phyloP scores from a whole-genome alignment of 768 basidiomycete species.

The Cystobasidium tubakii region DNA sequence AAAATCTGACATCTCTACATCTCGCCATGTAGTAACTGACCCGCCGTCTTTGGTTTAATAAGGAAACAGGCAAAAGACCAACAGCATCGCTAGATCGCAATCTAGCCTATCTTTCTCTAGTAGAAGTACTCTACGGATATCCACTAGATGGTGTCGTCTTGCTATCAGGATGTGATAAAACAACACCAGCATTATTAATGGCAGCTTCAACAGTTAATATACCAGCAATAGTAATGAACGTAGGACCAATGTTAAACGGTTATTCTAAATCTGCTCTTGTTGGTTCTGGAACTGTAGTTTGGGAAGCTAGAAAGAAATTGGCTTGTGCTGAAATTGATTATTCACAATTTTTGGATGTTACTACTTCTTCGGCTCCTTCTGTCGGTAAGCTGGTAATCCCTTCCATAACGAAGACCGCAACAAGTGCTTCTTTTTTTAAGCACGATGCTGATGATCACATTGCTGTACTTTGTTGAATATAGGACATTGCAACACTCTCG shows the following conservation, averaged over 20 bases:
- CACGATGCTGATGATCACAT: too few species aligned
- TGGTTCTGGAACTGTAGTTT: conserved; percentile 48
- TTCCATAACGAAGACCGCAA: too few species aligned
- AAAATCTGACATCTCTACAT: neutral
- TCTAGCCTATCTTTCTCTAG: conserved; percentile 47
- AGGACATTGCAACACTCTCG: conserved; percentile 49
- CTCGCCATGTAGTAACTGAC: too few species aligned
- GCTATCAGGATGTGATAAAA: conserved; percentile 44
- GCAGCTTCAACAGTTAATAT: conserved; percentile 44
- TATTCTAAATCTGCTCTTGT: conserved; percentile 40
- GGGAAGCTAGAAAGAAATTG: conserved; percentile 45
- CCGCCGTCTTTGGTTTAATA: too few species aligned
- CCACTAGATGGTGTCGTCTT: conserved; percentile 49
- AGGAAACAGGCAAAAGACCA: conserved; percentile 48
- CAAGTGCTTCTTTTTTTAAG: too few species aligned
- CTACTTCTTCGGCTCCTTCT: conserved; percentile 44
- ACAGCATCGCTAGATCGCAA: conserved; percentile 49
- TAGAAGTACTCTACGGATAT: conserved; percentile 49
- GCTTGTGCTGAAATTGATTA: conserved; percentile 45
- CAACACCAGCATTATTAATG: conserved; percentile 33
- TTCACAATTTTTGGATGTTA: conserved; percentile 30
- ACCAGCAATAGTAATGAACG: conserved; percentile 48
- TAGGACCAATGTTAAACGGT: conserved; percentile 49
- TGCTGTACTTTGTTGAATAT: neutral
- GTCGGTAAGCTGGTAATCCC: conserved; percentile 45